Evolutionary conservation across 352 stramenopile genomes (phyloP).

Genomic region (Elongisporangium anandrum): DNA sequence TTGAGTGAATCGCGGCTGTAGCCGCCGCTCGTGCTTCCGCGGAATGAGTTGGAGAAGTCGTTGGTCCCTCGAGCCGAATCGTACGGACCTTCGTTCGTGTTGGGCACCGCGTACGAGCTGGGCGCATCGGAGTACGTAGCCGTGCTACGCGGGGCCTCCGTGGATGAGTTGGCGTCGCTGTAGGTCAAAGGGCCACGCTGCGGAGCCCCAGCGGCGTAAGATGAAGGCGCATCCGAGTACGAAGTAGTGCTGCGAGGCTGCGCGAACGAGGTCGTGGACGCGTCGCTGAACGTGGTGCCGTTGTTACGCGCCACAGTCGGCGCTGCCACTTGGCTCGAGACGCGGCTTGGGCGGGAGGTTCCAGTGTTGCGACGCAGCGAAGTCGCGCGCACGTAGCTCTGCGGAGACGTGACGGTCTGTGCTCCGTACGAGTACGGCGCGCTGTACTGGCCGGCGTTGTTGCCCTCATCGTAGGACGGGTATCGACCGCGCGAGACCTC

Average conservation of each 20-base stretch:
- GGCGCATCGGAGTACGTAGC: neutral
- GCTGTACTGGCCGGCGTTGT: constrained; percentile 13
- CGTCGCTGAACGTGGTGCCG: neutral
- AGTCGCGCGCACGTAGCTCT: constrained; percentile 71
- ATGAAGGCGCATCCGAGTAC: neutral
- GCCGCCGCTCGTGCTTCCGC: constrained; percentile 35
- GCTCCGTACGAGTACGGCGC: constrained; percentile 29
- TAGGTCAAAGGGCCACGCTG: neutral
- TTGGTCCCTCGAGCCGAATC: constrained; percentile 4
- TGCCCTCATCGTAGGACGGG: constrained; percentile 7
- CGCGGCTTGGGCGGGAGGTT: neutral
- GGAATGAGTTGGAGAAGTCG: constrained; percentile 23
- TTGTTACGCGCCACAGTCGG: neutral
- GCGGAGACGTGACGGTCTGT: constrained; percentile 55
- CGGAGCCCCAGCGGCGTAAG: neutral
- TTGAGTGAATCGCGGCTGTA: constrained; percentile 76
- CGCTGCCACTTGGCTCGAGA: neutral
- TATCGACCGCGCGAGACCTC: constrained; percentile 19
- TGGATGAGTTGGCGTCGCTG: neutral
- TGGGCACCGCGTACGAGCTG: neutral
- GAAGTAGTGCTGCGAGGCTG: neutral
- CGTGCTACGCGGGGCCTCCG: neutral
- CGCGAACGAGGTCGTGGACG: neutral
- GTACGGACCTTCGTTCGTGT: neutral
- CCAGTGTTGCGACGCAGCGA: constrained; percentile 52